phyloP scores from a whole-genome alignment of 2,329 filamentous ascomycete genomes.

The Didymella pinodella region DNA sequence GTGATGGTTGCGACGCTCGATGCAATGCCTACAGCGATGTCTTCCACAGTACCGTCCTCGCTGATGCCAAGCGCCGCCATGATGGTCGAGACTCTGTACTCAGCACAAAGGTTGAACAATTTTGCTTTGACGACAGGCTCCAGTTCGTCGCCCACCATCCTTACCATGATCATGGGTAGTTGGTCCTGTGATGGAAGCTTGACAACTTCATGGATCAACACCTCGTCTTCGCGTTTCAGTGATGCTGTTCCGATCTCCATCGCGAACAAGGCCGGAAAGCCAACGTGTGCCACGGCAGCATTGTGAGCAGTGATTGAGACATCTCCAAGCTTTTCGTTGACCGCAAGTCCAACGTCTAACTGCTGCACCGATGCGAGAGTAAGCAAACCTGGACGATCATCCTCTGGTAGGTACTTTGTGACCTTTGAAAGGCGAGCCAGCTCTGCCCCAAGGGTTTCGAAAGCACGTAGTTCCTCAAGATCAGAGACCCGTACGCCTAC shows the following conservation, averaged over 20 bases:
- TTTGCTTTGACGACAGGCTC: constrained; percentile 91
- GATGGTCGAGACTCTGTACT: constrained; percentile 86
- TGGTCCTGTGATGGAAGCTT: constrained; percentile 47
- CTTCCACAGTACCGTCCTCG: constrained; percentile 68
- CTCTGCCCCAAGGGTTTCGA: constrained; percentile 79
- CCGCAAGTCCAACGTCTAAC: constrained; percentile 66
- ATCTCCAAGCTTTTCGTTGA: constrained; percentile 74
- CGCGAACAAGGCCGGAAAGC: constrained; percentile 81
- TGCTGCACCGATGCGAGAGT: constrained; percentile 74
- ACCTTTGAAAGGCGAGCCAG: constrained; percentile 83
- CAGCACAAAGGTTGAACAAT: constrained; percentile 81
- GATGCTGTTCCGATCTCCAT: constrained; percentile 72
- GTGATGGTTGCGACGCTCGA: constrained; percentile 81
- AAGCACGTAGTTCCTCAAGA: constrained; percentile 69
- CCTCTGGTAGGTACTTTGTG: constrained; percentile 92
- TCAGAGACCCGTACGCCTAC: constrained; percentile 70
- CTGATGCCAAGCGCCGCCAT: constrained; percentile 79
- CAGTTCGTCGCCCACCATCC: constrained; percentile 92
- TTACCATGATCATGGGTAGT: constrained; percentile 79
- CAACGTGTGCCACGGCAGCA: constrained; percentile 66
- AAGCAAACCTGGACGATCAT: constrained; percentile 88
- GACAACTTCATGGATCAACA: constrained; percentile 72
- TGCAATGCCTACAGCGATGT: constrained; percentile 77
- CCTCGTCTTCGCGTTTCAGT: constrained; percentile 73
- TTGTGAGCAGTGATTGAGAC: constrained; percentile 51